Base-by-base conservation (phyloP, 2,329 filamentous ascomycete genomes). In the Nothophoma quercina region DNA sequence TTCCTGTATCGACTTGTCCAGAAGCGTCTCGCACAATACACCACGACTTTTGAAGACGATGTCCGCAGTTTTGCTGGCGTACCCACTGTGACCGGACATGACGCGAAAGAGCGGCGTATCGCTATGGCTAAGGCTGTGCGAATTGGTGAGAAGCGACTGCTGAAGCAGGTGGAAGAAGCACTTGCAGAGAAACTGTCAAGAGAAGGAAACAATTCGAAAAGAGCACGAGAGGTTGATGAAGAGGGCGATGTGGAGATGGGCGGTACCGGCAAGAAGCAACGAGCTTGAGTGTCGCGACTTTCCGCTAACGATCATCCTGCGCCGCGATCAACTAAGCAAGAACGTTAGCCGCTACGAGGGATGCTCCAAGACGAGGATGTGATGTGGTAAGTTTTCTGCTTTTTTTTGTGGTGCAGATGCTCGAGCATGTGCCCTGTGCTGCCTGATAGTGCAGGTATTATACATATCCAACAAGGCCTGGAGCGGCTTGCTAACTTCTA, bases 111-210 rank as follows among this genome's bases (percentile, higher is more conserved):
- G 63, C 46, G 62, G 52, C 67, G 70, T 51, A 61, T 71, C 69
- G 56, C 65, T 56, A 89, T 89, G 85, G 89, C 89, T 0, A 65
- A 86, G 18, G 77, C 83, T 42, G 88, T 92, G 28, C 83, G 90
- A 53, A 74, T 87, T 2, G 90, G 89, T 12, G 90, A 93, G 74
- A 91, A 91, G 71, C 80, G 81, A 60, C 77, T 93, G 5, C 68
- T 92, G 19, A 74, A 79, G 48, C 80, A 85, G 64, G 78, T 85
- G 1, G 78, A 82, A 52, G 53, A 64, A 28, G 68, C 64, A 1
- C 46, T 73, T 38, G 53, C 49, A 6, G 58, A 60, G 34, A 56
- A 45, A 15, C 25, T 67, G 63, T 51, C 58, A 75, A 74, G 71
- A 70, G 69, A 63, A 51, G 58, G 57, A 36, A 59, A 48, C 7